These are phyloP conservation scores for Vitis rupestris DNA, from an alignment of 164 flowering plant genomes.

Conservation along the genomic window DNA sequence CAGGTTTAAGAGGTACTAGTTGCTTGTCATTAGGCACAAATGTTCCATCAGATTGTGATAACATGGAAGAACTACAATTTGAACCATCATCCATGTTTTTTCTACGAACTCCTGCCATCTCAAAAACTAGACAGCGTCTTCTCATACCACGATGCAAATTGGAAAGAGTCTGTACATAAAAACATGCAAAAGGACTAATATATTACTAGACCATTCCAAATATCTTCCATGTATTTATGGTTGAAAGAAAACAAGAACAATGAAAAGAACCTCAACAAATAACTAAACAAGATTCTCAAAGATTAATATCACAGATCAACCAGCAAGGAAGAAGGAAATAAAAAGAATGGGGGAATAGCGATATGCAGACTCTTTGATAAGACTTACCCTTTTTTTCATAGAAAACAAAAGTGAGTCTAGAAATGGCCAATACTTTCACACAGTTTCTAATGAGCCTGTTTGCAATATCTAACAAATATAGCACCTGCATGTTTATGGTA, in stretches of 20 bases:
- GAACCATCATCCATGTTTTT: constrained; percentile 45
- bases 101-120: constrained; percentile 52
- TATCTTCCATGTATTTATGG: neutral
- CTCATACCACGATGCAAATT: constrained; percentile 73
- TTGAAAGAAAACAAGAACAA: neutral
- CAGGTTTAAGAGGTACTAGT: constrained; percentile 34
- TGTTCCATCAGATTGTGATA: constrained; percentile 39
- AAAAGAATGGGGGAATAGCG: too few relatives aligned
- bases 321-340: too few relatives aligned
- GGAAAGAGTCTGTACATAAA: constrained; percentile 28
- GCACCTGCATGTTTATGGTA: neutral
- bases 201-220: neutral
- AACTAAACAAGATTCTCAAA: neutral
- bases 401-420: neutral
- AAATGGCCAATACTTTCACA: neutral
- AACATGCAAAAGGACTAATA: neutral
- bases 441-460: neutral
- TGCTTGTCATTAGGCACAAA: constrained; percentile 37
- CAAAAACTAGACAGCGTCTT: constrained; percentile 89
- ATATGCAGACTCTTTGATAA: neutral
- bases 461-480: neutral
- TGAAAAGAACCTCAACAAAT: neutral
- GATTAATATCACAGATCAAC: neutral
- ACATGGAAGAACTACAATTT: constrained; percentile 28
- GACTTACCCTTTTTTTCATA: neutral